Percentiles rank a stretch among this genome's conserved stretches.
Evolutionary conservation across 2,329 filamentous ascomycete genomes (phyloP).

Genomic region (Leptosphaerulina australis): DNA sequence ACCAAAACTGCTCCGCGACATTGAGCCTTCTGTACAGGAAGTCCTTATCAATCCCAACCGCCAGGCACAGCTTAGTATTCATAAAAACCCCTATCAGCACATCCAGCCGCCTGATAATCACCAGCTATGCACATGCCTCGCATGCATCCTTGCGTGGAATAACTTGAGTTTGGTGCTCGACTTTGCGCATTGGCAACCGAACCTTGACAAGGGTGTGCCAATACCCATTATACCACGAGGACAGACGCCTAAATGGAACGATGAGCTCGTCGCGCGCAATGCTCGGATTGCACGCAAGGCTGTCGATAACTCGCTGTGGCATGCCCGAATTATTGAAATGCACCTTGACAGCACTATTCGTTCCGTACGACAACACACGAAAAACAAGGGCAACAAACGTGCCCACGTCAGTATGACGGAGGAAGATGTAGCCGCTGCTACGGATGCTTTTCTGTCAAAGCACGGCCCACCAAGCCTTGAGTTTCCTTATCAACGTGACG

Average conservation of each 20-base stretch:
- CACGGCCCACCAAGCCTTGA: constrained; percentile 60
- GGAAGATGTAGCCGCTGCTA: constrained; percentile 54
- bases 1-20: constrained; percentile 54
- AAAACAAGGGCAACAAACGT: constrained; percentile 57
- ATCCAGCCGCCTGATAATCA: constrained; percentile 55
- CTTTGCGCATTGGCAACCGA: constrained; percentile 61
- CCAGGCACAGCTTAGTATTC: constrained; percentile 53
- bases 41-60: constrained; percentile 52
- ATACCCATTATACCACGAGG: constrained; percentile 61
- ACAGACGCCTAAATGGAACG: constrained; percentile 58
- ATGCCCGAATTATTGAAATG: constrained; percentile 57
- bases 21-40: constrained; percentile 47
- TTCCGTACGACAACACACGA: constrained; percentile 55
- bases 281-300: constrained; percentile 55
- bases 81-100: constrained; percentile 61
- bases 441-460: constrained; percentile 59
- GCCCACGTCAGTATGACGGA: constrained; percentile 55
- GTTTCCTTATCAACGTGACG: constrained; percentile 62
- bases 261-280: constrained; percentile 52
- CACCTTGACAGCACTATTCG: constrained; percentile 57
- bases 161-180: constrained; percentile 61
- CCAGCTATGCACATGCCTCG: constrained; percentile 63
- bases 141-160: constrained; percentile 64
- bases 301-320: constrained; percentile 55
- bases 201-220: constrained; percentile 59